Base-by-base conservation (phyloP, 257 asterid genomes). In the Jacaranda mimosifolia region DNA sequence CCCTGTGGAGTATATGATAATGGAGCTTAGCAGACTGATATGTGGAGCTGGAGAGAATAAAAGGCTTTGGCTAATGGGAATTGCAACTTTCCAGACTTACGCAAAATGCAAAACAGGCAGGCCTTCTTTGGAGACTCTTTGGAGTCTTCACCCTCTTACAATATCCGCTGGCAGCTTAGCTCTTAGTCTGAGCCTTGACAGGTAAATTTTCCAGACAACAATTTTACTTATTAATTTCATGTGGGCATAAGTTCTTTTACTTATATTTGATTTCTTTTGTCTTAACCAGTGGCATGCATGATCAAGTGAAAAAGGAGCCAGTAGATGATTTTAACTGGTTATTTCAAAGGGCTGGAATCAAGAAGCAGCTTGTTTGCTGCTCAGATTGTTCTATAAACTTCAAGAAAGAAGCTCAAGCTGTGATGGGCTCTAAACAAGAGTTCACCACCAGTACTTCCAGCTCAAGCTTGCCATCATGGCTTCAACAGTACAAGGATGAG, bases 381-480 rank as follows among this genome's bases (percentile, higher is more conserved):
- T 78, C 92, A 42, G 97, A 95, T 73, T 92, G 98, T 74, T 74
- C 82, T 70, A 80, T 83, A 18, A 91, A 85, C 81, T 91, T 93
- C 83, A 88, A 86, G 39, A 86, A 76, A 76, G 98, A 94, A 86
- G 98, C 90, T 58, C 73, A 75, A 74, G 88, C 87, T 9, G 19
- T 85, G 12, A 66, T 74, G 55, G 78, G 76, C 21, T 69, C 55
- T 40, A 82, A 83, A 59, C 81, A 71, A 39, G 85, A 70, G 72
- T 63, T 82, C 17, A 68, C 45, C 7, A 39, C 86, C 10, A 62
- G 77, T 66, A 73, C 80, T 19, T 82, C 87, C 51, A 82, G 66
- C 77, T 86, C 97, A 14, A 86, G 81, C 75, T 85, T 95, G 89
- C 99, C 99, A 40, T 77, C 88, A 53, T 95, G 99, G 99, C 97